Evolutionary conservation across 2,329 filamentous ascomycete species (phyloP).

Genomic region (Setomelanomma holmii): DNA sequence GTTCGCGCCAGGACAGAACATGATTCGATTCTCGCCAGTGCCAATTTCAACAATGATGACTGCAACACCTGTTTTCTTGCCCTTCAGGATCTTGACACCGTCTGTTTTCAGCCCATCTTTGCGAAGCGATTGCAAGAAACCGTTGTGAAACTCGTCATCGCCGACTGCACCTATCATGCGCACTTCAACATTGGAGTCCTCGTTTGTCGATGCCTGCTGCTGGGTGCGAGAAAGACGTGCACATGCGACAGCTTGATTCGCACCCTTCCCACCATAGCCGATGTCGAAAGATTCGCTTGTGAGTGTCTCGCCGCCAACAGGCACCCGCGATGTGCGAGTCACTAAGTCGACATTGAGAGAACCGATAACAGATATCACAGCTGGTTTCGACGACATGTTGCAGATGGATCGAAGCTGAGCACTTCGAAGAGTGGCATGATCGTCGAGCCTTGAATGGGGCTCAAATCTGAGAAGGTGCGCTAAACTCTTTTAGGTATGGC

Average conservation of each 20-base stretch:
- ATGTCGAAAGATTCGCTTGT: conserved; percentile 79
- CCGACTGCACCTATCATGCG: conserved; percentile 60
- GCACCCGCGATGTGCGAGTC: conserved; percentile 83
- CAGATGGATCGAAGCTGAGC: too few relatives aligned
- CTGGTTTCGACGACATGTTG: conserved; percentile 36
- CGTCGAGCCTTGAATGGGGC: not conserved
- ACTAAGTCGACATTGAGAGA: conserved; percentile 96
- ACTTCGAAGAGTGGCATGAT: not conserved
- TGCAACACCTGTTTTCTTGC: conserved; percentile 56
- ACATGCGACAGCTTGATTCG: conserved; percentile 92
- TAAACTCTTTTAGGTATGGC: too few relatives aligned
- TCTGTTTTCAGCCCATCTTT: conserved; percentile 54
- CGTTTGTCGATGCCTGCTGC: conserved; percentile 29
- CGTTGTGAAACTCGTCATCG: conserved; percentile 52
- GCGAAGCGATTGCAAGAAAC: conserved; percentile 51
- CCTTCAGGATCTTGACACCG: conserved; percentile 49
- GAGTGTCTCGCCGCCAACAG: conserved; percentile 84
- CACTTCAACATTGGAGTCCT: conserved; percentile 49
- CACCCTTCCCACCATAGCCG: conserved; percentile 90
- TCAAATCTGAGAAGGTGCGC: too few relatives aligned
- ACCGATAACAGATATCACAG: conserved; percentile 80
- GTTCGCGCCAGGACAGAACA: conserved; percentile 58
- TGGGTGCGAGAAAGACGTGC: conserved; percentile 74
- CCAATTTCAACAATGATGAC: conserved; percentile 58
- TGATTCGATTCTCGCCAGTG: conserved; percentile 57